These are phyloP conservation scores for Solanum sitiens DNA, from an alignment of 257 asterid genomes.

Conservation along the genomic window DNA sequence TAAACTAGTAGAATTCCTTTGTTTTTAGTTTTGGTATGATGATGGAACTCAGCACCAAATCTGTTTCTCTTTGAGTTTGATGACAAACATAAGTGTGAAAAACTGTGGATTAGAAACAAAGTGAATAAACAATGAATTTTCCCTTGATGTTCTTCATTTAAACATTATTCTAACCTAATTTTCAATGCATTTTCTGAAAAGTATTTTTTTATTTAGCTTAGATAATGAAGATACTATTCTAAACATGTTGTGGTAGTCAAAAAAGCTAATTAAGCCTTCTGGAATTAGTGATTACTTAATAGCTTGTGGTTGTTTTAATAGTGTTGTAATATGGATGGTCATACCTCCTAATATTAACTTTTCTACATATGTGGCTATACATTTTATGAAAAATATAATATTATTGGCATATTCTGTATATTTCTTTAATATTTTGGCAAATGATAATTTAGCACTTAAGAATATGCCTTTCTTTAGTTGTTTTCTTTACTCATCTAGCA, in stretches of 20 bases:
- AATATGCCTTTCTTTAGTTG: constrained; percentile 3
- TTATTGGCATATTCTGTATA: not conserved
- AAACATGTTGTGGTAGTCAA: not conserved
- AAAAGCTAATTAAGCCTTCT: not conserved
- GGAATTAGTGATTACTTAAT: not conserved
- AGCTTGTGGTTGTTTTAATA: not conserved
- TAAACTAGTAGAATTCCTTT: not conserved
- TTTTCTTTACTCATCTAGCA: not conserved
- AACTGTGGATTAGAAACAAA: not conserved
- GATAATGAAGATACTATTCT: not conserved
- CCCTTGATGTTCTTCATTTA: not conserved
- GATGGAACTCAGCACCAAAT: not conserved
- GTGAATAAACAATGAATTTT: not conserved
- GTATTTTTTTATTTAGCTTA: not conserved
- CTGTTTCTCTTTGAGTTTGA: not conserved
- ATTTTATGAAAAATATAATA: not conserved
- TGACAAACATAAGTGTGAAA: not conserved
- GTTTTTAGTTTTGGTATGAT: not conserved
- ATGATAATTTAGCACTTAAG: not conserved
- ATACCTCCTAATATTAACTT: not conserved
- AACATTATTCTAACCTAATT: not conserved
- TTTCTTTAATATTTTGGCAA: not conserved
- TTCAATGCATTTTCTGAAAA: not conserved
- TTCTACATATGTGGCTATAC: not conserved
- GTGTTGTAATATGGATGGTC: not conserved